Base-by-base conservation (phyloP, 75 land plant species). In the Azolla pinnata region DNA sequence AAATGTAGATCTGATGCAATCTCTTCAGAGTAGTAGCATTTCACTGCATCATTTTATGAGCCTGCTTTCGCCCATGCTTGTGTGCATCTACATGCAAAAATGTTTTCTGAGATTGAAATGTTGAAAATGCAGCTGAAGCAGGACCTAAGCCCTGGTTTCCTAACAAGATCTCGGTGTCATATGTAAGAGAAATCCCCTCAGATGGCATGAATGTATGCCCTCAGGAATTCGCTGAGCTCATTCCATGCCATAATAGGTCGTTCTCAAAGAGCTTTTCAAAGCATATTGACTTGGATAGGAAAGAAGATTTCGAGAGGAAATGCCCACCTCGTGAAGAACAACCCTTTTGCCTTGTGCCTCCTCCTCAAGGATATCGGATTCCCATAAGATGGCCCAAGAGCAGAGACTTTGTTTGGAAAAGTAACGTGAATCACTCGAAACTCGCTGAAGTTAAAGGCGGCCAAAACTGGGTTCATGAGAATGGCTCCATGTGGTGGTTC, bases 391-490 rank as follows among this genome's bases (percentile, higher is more conserved):
- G 88, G 92, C 92, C 92, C 0, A 66, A 29, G 2, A 87, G 92
- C 56, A 67, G 82, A 61, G 92, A 84, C 20, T 79, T 78, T 57
- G 78, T 87, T 21, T 87, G 92, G 92, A 71, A 76, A 35, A 79
- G 85, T 38, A 87, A 87, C 72, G 88, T 87, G 31, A 84, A 87
- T 61, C 92, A 87, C 64, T 67, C 88, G 12, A 79, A 62, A 26
- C 80, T 87, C 59, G 88, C 92, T 29, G 80, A 84, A 50, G 92
- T 87, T 4, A 87, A 87, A 77, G 92, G 92, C 31, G 92, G 92
- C n/a, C 92, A 87, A 51, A 87, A 87, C 59, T 87, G 92, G 92
- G 88, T 87, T 31, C 92, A 87, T 64, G 81, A 73, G 62, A 74
- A 74, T 49, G 75, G 74, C 33, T 47, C 83, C 29, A 62, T 77